Evolutionary conservation across 441 rosid genomes (phyloP).

Genomic region (Euphorbia schlechtendalii): DNA sequence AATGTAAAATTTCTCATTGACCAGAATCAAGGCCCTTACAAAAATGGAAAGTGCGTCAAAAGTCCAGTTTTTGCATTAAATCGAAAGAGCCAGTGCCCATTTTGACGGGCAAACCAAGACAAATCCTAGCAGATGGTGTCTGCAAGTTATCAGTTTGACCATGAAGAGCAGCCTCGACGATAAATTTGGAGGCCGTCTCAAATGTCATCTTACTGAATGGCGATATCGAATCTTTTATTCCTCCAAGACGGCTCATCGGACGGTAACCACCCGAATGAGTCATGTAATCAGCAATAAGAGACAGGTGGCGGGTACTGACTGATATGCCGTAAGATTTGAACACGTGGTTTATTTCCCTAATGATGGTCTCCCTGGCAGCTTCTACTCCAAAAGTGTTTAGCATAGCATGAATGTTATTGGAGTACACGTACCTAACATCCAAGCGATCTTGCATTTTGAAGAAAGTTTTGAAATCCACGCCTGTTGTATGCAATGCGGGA

Average conservation of each 20-base stretch:
- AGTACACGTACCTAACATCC: conserved; percentile 71
- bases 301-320: conserved; percentile 70
- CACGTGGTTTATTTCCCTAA: conserved; percentile 77
- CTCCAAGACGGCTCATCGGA: conserved; percentile 88
- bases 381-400: conserved; percentile 79
- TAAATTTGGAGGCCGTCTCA: conserved; percentile 89
- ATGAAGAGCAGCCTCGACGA: conserved; percentile 77
- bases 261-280: conserved; percentile 84
- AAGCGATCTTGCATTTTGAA: conserved; percentile 69
- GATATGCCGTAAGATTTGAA: conserved; percentile 77
- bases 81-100: conserved; percentile 93
- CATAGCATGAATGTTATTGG: conserved; percentile 74
- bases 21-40: neutral
- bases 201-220: conserved; percentile 88
- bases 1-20: neutral
- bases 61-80: conserved; percentile 65
- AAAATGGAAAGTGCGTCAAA: conserved; percentile 23
- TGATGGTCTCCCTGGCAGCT: conserved; percentile 89
- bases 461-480: conserved; percentile 65
- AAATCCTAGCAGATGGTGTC: conserved; percentile 82
- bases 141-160: conserved; percentile 69
- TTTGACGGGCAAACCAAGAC: conserved; percentile 88
- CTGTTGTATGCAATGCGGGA: conserved; percentile 69
- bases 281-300: conserved; percentile 90
- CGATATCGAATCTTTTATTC: conserved; percentile 73